These are phyloP conservation scores for Gelatoporia subvermispora DNA, from an alignment of 768 basidiomycete species.

Conservation along the genomic window DNA sequence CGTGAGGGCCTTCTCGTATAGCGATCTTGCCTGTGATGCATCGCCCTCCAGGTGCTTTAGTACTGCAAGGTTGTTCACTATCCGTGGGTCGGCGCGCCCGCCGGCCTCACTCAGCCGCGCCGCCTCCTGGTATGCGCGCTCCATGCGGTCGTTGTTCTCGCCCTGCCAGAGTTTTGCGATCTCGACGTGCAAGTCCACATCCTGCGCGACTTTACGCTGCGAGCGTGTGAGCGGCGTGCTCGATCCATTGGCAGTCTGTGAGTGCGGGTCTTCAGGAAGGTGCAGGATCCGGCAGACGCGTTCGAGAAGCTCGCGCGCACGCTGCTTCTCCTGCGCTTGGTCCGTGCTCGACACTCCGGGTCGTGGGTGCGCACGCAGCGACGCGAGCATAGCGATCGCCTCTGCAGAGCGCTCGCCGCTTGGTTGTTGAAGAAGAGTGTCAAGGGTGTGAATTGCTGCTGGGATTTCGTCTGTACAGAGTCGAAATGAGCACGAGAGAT, in stretches of 20 bases:
- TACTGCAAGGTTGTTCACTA: slow-evolving; percentile 79
- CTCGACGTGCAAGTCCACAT: slow-evolving; percentile 87
- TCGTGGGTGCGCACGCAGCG: slow-evolving; percentile 77
- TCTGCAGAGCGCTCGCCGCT: slow-evolving; percentile 68
- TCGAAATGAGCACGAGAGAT: background rate
- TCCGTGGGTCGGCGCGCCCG: slow-evolving; percentile 51
- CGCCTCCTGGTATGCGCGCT: slow-evolving; percentile 71
- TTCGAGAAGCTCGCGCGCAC: slow-evolving; percentile 81
- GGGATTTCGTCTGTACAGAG: slow-evolving; percentile 64
- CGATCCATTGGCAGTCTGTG: slow-evolving; percentile 14
- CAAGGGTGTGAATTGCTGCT: slow-evolving; percentile 81
- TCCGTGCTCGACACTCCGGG: slow-evolving; percentile 77
- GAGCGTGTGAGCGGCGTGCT: slow-evolving; percentile 17
- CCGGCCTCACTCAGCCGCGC: slow-evolving; percentile 52
- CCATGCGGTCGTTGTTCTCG: slow-evolving; percentile 69
- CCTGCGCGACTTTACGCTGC: slow-evolving; percentile 59
- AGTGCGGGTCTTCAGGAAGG: slow-evolving; percentile 46
- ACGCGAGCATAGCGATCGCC: slow-evolving; percentile 85
- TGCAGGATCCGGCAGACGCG: slow-evolving; percentile 64
- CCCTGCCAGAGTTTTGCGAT: slow-evolving; percentile 87
- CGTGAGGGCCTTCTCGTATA: slow-evolving; percentile 75
- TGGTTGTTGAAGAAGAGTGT: slow-evolving; percentile 66
- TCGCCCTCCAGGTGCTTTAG: slow-evolving; percentile 68
- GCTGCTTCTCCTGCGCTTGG: slow-evolving; percentile 59
- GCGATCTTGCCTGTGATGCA: slow-evolving; percentile 46